Base-by-base conservation (phyloP, 352 stramenopile species). In the Phytopythium oedochilum region DNA sequence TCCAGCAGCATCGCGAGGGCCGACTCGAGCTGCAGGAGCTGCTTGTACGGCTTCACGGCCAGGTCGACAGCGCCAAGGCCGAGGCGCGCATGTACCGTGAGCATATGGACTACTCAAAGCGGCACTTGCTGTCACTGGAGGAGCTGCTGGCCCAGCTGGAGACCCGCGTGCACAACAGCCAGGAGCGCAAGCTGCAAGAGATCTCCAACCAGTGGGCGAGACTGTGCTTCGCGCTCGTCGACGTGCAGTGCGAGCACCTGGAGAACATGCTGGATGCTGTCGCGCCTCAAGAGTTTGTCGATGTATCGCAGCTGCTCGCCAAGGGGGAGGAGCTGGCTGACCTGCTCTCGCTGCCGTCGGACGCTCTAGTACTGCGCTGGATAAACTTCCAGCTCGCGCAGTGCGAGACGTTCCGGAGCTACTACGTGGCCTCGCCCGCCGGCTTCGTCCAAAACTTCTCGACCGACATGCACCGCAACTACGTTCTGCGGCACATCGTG, bases 371-470 rank as follows among this genome's bases (percentile, higher is more conserved):
- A 22, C 64, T 90, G 20, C 71, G 75, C 3, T 90, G 80, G 80
- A 84, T 86, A 52, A 90, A 88, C 49, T 80, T 78, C 11, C 75
- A 89, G 29, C 49, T 86, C 5, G 63, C 71, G 20, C 73, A 81
- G 40, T 73, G 66, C 40, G 42, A 56, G 14, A 75, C 53, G 0
- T 69, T 79, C 26, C 60, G 66, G 22, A 44, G 39, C 26, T 66
- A 78, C 35, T 67, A 60, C 6, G 59, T 42, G 3, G 29, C 57
- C 2, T 57, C 48, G 15, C 51, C 38, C 7, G 42, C 42, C 2
- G 73, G 70, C 2, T 81, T 89, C 29, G 74, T 88, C 34, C 80
- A 88, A 52, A 90, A 90, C 35, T 90, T 85, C 36, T 75, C 68
- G 12, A 74, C 77, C 22, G 80, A 90, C 31, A 84, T 88, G 71